A percentile compares a stretch with the other conserved stretches of the same genome.
Conservation (phyloP, 169 alveolate genomes). For the Plasmodium coatneyi region DNA sequence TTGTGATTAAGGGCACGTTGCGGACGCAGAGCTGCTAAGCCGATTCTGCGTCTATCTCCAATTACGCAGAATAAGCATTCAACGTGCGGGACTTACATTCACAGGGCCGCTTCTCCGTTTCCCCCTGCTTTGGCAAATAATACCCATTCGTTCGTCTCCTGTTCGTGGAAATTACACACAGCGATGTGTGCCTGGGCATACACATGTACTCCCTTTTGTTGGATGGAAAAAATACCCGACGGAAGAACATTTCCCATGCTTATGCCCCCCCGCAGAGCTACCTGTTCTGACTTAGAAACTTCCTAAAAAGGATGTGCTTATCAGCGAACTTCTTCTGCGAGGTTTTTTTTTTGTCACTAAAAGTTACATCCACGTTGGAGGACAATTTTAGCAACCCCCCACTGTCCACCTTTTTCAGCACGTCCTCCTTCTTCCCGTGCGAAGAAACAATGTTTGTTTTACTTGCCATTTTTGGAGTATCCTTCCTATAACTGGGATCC, state of each 20-base stretch:
- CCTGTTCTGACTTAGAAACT: slow-evolving; percentile 43
- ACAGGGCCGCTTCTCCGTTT: not conserved
- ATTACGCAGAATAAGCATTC: not conserved
- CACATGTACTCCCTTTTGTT: not conserved
- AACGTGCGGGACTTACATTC: not conserved
- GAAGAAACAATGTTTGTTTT: not conserved
- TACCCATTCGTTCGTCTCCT: not conserved
- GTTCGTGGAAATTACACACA: not conserved
- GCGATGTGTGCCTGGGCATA: not conserved
- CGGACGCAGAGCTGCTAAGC: not conserved
- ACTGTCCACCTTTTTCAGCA: slow-evolving; percentile 56
- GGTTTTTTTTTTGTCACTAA: slow-evolving; percentile 62
- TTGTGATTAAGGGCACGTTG: not conserved
- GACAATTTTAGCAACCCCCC: slow-evolving; percentile 76
- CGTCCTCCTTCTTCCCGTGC: slow-evolving; percentile 18
- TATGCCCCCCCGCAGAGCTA: not conserved
- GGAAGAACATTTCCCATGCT: not conserved
- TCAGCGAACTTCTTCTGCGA: slow-evolving; percentile 71
- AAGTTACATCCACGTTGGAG: slow-evolving; percentile 59
- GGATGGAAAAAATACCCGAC: not conserved
- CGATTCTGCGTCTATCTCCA: not conserved
- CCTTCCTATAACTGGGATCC: slow-evolving; percentile 49
- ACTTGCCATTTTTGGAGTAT: slow-evolving; percentile 22
- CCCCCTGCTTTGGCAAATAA: not conserved
- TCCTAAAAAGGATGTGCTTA: slow-evolving; percentile 70